Evolutionary conservation across 2,329 filamentous ascomycete species (phyloP).

Genomic region (Fusarium graminum): DNA sequence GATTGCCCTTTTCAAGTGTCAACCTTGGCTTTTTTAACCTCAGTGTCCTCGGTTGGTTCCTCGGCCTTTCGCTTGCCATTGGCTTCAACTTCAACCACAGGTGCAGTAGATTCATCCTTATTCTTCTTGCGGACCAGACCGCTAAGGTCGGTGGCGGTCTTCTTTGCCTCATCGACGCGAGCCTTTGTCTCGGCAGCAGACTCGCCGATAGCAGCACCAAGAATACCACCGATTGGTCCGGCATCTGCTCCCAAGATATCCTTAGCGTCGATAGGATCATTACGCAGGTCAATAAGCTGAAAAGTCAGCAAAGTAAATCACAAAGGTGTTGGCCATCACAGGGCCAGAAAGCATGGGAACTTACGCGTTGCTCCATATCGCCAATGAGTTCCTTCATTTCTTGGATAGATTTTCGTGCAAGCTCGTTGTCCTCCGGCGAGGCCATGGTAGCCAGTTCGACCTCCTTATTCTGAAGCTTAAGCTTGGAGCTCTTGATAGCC

Average conservation of each 20-base stretch:
- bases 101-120: constrained; percentile 46
- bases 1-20: constrained; percentile 43
- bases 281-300: constrained; percentile 76
- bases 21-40: constrained; percentile 55
- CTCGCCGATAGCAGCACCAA: constrained; percentile 74
- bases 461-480: constrained; percentile 78
- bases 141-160: constrained; percentile 78
- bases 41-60: constrained; percentile 47
- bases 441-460: constrained; percentile 73
- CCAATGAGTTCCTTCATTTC: constrained; percentile 83
- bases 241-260: constrained; percentile 55
- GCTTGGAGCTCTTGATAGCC: constrained; percentile 78
- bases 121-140: constrained; percentile 81
- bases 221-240: constrained; percentile 68
- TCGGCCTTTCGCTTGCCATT: constrained; percentile 59
- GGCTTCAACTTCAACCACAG: constrained; percentile 43
- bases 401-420: constrained; percentile 71
- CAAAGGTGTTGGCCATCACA: background rate
- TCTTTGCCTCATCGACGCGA: constrained; percentile 78
- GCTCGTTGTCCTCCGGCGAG: constrained; percentile 75
- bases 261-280: constrained; percentile 64
- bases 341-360: constrained; percentile 48
- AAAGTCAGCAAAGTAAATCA: background rate
- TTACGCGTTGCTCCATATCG: constrained; percentile 82
- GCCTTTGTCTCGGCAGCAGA: constrained; percentile 71